Percentiles rank a stretch among this genome's conserved stretches.
Conservation (phyloP, 805 yeast genomes). For the Dipodascus albidus region DNA sequence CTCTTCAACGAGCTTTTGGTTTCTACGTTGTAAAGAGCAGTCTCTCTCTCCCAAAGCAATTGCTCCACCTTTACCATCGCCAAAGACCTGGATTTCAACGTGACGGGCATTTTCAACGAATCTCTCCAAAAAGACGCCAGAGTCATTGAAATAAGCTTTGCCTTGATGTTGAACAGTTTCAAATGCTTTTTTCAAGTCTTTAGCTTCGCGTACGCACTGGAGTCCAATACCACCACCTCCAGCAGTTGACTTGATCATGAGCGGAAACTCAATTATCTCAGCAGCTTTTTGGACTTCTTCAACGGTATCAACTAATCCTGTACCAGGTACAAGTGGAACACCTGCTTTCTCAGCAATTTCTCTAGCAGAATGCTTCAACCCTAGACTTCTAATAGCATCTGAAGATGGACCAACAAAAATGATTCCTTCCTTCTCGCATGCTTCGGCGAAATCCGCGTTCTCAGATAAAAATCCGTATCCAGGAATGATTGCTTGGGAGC, state of each 20-base stretch:
- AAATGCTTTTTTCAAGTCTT: slow-evolving; percentile 74
- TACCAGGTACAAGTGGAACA: slow-evolving; percentile 97
- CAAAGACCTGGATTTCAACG: slow-evolving; percentile 93
- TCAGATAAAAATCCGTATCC: slow-evolving; percentile 96
- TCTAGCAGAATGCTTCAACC: slow-evolving; percentile 94
- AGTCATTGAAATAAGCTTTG: slow-evolving; percentile 81
- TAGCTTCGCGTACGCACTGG: slow-evolving; percentile 79
- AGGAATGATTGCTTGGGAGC: slow-evolving; percentile 93
- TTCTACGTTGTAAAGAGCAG: slow-evolving; percentile 94
- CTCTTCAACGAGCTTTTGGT: slow-evolving; percentile 92
- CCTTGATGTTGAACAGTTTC: slow-evolving; percentile 93
- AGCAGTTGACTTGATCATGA: slow-evolving; percentile 95
- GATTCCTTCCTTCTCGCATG: slow-evolving; percentile 71
- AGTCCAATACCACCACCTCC: slow-evolving; percentile 99
- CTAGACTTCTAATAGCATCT: slow-evolving; percentile 80
- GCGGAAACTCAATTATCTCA: slow-evolving; percentile 63
- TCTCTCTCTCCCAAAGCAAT: slow-evolving; percentile 95
- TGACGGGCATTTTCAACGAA: slow-evolving; percentile 93
- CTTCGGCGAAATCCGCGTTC: slow-evolving; percentile 91
- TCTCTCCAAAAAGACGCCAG: slow-evolving; percentile 91
- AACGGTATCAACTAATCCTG: slow-evolving; percentile 63
- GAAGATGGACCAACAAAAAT: slow-evolving; percentile 96
- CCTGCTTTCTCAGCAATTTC: slow-evolving; percentile 85
- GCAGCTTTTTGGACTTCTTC: slow-evolving; percentile 72
- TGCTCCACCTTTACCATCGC: slow-evolving; percentile 90